Evolutionary conservation across 2,329 filamentous ascomycete genomes (phyloP), one percentile per base, ranked within the genome.

Genomic region (Fusarium nygamai): DNA sequence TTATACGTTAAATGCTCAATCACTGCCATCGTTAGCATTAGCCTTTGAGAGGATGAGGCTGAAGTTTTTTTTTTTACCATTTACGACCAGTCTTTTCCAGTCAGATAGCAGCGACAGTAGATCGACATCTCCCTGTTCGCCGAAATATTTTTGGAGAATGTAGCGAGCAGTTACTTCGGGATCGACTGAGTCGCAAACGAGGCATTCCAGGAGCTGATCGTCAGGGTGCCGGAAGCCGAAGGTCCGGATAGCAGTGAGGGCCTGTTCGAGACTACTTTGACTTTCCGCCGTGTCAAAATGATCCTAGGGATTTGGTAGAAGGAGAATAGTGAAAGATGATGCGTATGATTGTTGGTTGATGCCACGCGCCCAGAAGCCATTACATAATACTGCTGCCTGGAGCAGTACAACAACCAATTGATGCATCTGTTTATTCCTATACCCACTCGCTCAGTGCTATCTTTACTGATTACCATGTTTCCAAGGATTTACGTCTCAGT

Each of bases 191-290:
- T 48, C 34, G 9, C n/a, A 5, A 2, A 48, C 14, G 27, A 59
- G 41, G 11, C 34, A 41, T 59, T 48, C 19, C 1, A 59, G n/a
- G 19, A 59, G 34, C 9, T 41, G 33, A 7, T 29, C 19, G 8
- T 34, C 19, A 6, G 34, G 53, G 3, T 59, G 24, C 4, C 4
- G 29, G 2, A 54, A n/a, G 16, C 8, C 7, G 8, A n/a, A 22
- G 29, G 0, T 24, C 2, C 8, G 11, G 24, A 54, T 20, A 0
- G 2, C 8, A 24, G 29, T 1, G 3, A 61, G 31, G 5, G 29
- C 19, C 5, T 12, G 5, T 1, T 29, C 19, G 2, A 24, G 29
- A 9, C 19, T 22, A 1, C 4, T 20, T 17, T 22, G 13, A 12
- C 8, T 3, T 12, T 17, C 19, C 38, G 19, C 10, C 33, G 27